Percentiles rank a stretch among this genome's conserved stretches.
Conservation (phyloP, 2,329 filamentous ascomycete species). For the Botrytis squamosa region DNA sequence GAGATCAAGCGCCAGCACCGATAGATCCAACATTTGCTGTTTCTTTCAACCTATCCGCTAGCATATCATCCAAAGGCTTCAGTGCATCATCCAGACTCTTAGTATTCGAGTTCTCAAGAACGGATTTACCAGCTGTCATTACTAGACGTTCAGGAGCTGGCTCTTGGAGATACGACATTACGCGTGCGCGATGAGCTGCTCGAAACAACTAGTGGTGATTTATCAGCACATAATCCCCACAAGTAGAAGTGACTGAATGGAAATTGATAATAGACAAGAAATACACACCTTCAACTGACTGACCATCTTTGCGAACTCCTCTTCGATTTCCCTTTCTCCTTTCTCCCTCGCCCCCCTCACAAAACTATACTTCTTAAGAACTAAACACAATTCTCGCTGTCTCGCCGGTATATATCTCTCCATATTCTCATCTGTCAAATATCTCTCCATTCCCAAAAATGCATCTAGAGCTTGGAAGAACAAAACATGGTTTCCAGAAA, state of each 20-base stretch:
- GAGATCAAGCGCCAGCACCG: background rate
- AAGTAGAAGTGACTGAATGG: background rate
- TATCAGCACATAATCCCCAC: background rate
- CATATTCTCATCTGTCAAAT: constrained; percentile 1
- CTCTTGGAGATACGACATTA: constrained; percentile 19
- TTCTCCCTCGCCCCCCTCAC: background rate
- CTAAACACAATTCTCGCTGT: background rate
- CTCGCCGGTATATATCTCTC: background rate
- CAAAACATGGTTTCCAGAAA: constrained; percentile 18
- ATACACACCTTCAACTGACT: constrained; percentile 15
- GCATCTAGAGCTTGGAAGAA: constrained; percentile 19
- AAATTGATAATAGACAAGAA: background rate
- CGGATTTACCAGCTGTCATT: constrained; percentile 19
- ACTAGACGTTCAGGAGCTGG: constrained; percentile 12
- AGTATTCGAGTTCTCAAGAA: background rate
- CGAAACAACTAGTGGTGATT: constrained; percentile 11
- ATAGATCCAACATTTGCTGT: background rate
- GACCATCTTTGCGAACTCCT: constrained; percentile 9
- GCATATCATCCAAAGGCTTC: constrained; percentile 18
- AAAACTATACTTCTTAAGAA: constrained; percentile 4
- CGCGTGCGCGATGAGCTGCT: constrained; percentile 14
- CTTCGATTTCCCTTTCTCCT: background rate
- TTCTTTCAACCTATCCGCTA: constrained; percentile 1
- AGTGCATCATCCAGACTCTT: background rate
- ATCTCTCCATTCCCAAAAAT: background rate